Percentiles rank a stretch among this genome's conserved stretches.
Conservation (phyloP, 2,329 filamentous ascomycete genomes). For the Trichoderma pleuroti region DNA sequence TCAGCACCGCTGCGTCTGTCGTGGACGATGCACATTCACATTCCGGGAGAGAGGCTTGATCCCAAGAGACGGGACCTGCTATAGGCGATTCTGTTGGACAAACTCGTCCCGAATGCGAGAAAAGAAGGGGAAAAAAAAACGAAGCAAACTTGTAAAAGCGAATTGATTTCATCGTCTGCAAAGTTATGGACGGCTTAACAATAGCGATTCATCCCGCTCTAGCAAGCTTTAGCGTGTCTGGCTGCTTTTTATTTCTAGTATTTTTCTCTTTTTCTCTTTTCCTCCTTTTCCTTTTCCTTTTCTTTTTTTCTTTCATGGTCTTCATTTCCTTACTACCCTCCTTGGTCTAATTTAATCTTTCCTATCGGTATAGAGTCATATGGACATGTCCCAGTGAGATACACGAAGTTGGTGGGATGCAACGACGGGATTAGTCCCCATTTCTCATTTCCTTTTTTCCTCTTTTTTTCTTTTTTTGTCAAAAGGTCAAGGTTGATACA, state of each 20-base stretch:
- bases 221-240: slow-evolving; percentile 12
- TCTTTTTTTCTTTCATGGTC: not conserved
- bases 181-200: not conserved
- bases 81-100: not conserved
- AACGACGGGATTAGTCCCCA: not conserved
- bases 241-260: not conserved
- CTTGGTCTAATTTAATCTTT: slow-evolving; percentile 9
- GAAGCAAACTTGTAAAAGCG: not conserved
- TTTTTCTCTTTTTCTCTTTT: not conserved
- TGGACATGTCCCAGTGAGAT: slow-evolving; percentile 1
- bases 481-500: slow-evolving; percentile 19
- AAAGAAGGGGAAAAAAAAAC: not conserved
- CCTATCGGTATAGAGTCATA: slow-evolving; percentile 3
- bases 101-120: not conserved
- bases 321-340: not conserved
- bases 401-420: not conserved
- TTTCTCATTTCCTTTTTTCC: not conserved
- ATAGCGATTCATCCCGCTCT: not conserved
- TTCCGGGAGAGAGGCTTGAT: not conserved
- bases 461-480: not conserved
- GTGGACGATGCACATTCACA: slow-evolving; percentile 38
- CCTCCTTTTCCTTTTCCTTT: not conserved
- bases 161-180: not conserved
- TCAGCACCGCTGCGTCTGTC: slow-evolving; percentile 56
- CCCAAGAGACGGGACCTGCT: not conserved